These are phyloP conservation scores for Amanita exitialis DNA, from an alignment of 768 basidiomycete genomes.

Conservation along the genomic window DNA sequence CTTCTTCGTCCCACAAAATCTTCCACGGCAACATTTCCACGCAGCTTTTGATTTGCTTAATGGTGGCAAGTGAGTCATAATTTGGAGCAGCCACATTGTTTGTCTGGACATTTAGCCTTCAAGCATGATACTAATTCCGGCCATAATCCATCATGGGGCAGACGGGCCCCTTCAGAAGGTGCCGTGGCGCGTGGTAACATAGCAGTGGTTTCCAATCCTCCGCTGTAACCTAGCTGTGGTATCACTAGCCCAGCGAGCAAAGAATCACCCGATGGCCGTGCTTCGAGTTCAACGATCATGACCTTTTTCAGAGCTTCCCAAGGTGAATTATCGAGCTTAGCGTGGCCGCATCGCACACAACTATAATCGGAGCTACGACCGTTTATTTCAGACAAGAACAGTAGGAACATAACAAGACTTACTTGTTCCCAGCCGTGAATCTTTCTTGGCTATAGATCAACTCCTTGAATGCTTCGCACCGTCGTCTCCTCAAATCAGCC, in stretches of 20 bases:
- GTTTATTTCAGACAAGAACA: not conserved
- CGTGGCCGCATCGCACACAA: constrained; percentile 45
- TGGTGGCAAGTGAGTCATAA: constrained; percentile 49
- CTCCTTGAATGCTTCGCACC: constrained; percentile 32
- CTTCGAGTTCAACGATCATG: constrained; percentile 41
- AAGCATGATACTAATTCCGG: constrained; percentile 44
- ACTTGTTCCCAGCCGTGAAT: constrained; percentile 42
- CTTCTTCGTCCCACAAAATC: constrained; percentile 12
- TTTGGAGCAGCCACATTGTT: constrained; percentile 41
- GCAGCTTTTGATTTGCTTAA: constrained; percentile 48
- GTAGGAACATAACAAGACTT: constrained; percentile 5
- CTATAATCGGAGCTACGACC: constrained; percentile 15
- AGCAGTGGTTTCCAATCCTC: not conserved
- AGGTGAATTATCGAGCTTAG: constrained; percentile 44
- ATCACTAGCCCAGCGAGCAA: constrained; percentile 20
- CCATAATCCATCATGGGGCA: constrained; percentile 20
- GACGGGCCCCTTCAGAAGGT: constrained; percentile 16
- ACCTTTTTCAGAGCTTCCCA: constrained; percentile 49
- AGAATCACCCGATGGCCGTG: constrained; percentile 41
- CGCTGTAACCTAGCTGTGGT: not conserved
- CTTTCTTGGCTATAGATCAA: constrained; percentile 49
- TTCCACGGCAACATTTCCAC: constrained; percentile 39
- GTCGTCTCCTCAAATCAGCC: constrained; percentile 36
- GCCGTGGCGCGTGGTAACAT: not conserved
- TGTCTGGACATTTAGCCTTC: constrained; percentile 39